Conservation (phyloP, 148 eudicot species). For the Pouteria glomerata region DNA sequence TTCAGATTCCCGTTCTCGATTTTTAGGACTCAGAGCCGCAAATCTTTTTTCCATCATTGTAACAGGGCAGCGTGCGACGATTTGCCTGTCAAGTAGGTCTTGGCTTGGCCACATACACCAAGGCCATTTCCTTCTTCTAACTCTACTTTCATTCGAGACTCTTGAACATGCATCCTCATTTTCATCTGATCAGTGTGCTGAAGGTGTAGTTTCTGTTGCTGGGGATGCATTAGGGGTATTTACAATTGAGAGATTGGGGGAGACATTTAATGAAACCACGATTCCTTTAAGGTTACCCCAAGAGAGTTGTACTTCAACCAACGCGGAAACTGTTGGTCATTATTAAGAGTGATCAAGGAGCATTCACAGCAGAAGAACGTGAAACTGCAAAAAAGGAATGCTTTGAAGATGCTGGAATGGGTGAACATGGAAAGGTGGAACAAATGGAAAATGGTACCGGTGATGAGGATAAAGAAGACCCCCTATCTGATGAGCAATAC, state of each 20-base stretch:
- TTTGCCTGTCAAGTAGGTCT: slow-evolving; percentile 94
- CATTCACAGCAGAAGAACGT: slow-evolving; percentile 85
- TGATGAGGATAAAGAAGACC: slow-evolving; percentile 75
- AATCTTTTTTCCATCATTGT: slow-evolving; percentile 76
- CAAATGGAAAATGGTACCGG: slow-evolving; percentile 75
- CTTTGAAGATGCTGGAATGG: slow-evolving; percentile 75
- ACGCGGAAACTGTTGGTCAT: slow-evolving; percentile 68
- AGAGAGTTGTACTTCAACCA: slow-evolving; percentile 89
- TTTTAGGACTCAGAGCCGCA: slow-evolving; percentile 85
- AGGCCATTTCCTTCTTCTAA: slow-evolving; percentile 89
- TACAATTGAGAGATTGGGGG: slow-evolving; percentile 93
- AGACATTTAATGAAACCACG: slow-evolving; percentile 84
- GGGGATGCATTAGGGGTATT: slow-evolving; percentile 89
- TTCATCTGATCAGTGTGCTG: slow-evolving; percentile 98
- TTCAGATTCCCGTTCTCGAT: slow-evolving; percentile 94
- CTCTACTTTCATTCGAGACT: slow-evolving; percentile 87
- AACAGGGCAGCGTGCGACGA: slow-evolving; percentile 91
- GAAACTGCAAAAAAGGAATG: slow-evolving; percentile 81
- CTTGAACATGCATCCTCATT: slow-evolving; percentile 97
- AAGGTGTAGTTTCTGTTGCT: slow-evolving; percentile 98
- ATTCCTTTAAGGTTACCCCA: slow-evolving; percentile 90
- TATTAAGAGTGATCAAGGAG: slow-evolving; percentile 97
- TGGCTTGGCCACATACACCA: slow-evolving; percentile 99
- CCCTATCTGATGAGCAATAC: slow-evolving; percentile 87
- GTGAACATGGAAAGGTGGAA: slow-evolving; percentile 76